A percentile compares a stretch with the other conserved stretches of the same genome.
phyloP scores from a whole-genome alignment of 208 protist genomes.

The Vickermania ingenoplastis region DNA sequence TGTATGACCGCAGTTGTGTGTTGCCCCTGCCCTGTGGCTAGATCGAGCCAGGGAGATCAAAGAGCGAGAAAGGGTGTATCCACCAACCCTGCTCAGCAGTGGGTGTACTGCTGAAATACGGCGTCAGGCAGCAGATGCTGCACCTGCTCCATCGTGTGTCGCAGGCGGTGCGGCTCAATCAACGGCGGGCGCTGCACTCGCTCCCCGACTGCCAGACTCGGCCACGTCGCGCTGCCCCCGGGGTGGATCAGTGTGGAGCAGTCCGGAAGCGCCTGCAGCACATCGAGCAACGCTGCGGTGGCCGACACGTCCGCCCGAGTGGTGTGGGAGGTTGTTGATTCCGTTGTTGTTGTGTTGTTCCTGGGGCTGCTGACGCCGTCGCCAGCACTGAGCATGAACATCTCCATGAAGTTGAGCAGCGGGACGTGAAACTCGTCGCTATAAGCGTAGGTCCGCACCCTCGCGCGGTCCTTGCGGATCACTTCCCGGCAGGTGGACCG shows the following conservation, averaged over 20 bases:
- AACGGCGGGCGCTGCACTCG: neutral
- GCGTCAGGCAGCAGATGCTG: neutral
- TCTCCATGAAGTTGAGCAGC: neutral
- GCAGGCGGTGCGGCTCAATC: neutral
- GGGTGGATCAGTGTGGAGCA: neutral
- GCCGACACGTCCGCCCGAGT: no score
- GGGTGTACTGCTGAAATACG: neutral
- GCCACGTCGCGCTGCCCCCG: neutral
- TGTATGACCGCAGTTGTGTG: no score
- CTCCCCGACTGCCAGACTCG: neutral
- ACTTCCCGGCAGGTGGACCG: neutral
- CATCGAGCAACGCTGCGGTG: neutral
- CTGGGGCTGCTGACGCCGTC: no score
- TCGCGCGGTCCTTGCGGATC: neutral
- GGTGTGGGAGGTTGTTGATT: no score
- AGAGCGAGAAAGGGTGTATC: neutral
- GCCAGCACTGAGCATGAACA: neutral
- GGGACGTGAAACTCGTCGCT: neutral
- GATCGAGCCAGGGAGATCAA: no score
- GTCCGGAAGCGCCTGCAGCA: neutral
- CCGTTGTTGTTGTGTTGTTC: no score
- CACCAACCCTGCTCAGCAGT: neutral
- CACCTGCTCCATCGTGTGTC: neutral
- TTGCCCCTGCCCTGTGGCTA: no score
- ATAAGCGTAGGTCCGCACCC: neutral